Evolutionary conservation across 139 green algal genomes (phyloP), one percentile per base, ranked within the genome.

Genomic region (Chlorella sp.): DNA sequence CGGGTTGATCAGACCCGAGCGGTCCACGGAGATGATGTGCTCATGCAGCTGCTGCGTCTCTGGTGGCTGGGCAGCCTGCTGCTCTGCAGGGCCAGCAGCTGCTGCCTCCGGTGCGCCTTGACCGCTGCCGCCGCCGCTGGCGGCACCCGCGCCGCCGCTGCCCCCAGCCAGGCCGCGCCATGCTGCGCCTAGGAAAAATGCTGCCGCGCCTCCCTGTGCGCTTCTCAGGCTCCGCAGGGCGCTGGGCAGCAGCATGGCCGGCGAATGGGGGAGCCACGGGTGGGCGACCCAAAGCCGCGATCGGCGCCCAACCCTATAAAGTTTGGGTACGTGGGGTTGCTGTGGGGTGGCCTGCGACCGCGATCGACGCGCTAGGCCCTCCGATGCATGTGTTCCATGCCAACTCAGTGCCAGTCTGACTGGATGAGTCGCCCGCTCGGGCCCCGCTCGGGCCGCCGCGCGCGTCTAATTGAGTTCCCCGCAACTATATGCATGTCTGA

Each of bases 21-120:
- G 78, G 65, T 92, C 89, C 34, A 92, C 88, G 5, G 60, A 64
- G 26, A 92, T 87, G 43, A 76, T n/a, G 30, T 69, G 60, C 38
- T 43, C 22, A 1, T 34, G 20, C 30, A 40, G 41, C 43, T 75
- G 36, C 43, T 72, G 48, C 54, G 3, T 36, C 54, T 32, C 8
- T 54, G 28, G 0, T 24, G n/a, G 48, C 48, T 68, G n/a, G 13
- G 74, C 4, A 7, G 3, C 48, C 34, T 60, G 36, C 11, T 16
- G 76, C 16, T 11, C 54, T 30, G 48, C 22, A 62, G 36, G 24
- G 26, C 43, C 30, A 14, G 28, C 73, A 22, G 43, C 44, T 3
- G 30, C 24, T 24, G 26, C 41, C 17, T 30, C 28, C 43, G 73
- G 30, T 16, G 44, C 51, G 2, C 16, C 51, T 2, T 60, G 11